A percentile compares a stretch with the other conserved stretches of the same genome.
phyloP scores from a whole-genome alignment of 805 yeast species.

The Ogataea kodamae region DNA sequence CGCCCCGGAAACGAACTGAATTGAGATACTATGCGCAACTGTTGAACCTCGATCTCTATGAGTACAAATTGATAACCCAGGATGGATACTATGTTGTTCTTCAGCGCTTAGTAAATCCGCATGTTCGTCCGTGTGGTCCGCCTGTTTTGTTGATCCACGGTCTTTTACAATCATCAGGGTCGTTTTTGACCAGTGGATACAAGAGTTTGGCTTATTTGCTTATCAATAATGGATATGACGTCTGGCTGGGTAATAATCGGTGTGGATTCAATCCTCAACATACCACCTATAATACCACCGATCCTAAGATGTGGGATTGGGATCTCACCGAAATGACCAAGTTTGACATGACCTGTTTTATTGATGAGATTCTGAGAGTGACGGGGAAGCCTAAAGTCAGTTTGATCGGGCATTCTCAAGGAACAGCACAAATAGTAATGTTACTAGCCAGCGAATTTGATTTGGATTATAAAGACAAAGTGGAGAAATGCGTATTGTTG shows the following conservation, averaged over 20 bases:
- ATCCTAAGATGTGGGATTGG: constrained; percentile 86
- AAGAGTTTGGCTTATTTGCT: constrained; percentile 68
- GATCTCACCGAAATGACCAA: constrained; percentile 79
- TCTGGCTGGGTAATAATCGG: constrained; percentile 90
- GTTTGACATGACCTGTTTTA: constrained; percentile 71
- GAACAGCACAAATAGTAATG: constrained; percentile 81
- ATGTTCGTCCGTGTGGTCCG: constrained; percentile 26
- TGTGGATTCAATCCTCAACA: constrained; percentile 81
- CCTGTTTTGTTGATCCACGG: constrained; percentile 87
- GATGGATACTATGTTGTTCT: constrained; percentile 78
- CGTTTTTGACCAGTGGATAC: constrained; percentile 79
- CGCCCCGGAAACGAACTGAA: constrained; percentile 31
- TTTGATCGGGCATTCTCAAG: constrained; percentile 86
- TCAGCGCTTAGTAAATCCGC: constrained; percentile 57
- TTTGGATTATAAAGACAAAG: constrained; percentile 34
- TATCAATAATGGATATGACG: constrained; percentile 59
- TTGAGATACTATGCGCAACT: constrained; percentile 65
- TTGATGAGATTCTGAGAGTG: constrained; percentile 51
- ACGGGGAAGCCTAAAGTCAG: constrained; percentile 45
- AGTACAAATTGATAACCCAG: constrained; percentile 58
- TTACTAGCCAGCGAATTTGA: constrained; percentile 55
- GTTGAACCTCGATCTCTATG: constrained; percentile 56
- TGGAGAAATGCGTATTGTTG: constrained; percentile 69
- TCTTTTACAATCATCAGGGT: constrained; percentile 79
- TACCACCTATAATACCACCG: constrained; percentile 38